phyloP scores from a whole-genome alignment of 306 rosid genomes.

The Oemleria cerasiformis region DNA sequence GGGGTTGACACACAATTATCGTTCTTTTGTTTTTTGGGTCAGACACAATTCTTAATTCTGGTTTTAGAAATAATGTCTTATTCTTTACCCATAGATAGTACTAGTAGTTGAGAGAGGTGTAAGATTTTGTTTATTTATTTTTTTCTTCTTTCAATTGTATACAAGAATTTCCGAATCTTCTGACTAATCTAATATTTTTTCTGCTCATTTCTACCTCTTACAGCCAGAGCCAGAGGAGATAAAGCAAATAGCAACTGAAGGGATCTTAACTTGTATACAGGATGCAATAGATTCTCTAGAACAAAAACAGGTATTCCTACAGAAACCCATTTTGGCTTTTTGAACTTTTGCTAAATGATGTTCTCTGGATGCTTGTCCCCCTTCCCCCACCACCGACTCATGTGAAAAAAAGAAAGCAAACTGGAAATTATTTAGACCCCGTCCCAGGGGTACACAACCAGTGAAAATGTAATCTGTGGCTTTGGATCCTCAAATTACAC shows the following conservation, averaged over 20 bases:
- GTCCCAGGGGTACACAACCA: neutral
- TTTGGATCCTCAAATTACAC: neutral
- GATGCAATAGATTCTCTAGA: conserved; percentile 72
- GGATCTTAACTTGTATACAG: conserved; percentile 86
- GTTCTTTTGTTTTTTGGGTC: too few relatives aligned
- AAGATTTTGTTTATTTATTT: conserved; percentile 12
- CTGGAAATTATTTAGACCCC: neutral
- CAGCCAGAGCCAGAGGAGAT: conserved; percentile 86
- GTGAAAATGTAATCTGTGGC: neutral
- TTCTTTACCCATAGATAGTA: conserved; percentile 12
- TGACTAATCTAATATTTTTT: conserved; percentile 19
- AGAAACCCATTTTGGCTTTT: conserved; percentile 14
- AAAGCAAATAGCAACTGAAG: conserved; percentile 79
- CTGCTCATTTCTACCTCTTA: conserved; percentile 23
- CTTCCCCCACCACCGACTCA: neutral
- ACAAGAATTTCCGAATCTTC: conserved; percentile 15
- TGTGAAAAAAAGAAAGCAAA: neutral
- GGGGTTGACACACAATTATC: neutral
- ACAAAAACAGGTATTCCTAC: conserved; percentile 64
- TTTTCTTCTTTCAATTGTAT: conserved; percentile 21
- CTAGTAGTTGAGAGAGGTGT: conserved; percentile 17
- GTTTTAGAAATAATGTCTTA: neutral
- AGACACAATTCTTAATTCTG: neutral
- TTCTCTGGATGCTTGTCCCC: conserved; percentile 6
- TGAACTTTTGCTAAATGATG: neutral